A percentile compares a stretch with the other conserved stretches of the same genome.
Conservation (phyloP, 148 eudicot species). For the Limonium bicolor region DNA sequence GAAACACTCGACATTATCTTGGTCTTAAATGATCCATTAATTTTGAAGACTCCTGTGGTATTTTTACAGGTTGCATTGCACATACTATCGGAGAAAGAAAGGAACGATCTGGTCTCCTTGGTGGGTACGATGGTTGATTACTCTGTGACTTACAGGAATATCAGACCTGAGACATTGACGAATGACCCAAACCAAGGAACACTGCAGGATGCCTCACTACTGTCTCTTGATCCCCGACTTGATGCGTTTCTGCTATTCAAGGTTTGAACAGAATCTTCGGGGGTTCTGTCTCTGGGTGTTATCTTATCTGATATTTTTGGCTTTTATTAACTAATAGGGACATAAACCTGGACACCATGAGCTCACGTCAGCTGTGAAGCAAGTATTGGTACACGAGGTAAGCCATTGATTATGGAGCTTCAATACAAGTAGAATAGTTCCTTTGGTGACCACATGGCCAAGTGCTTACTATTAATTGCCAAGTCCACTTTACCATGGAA, state of each 20-base stretch:
- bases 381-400: conserved; percentile 85
- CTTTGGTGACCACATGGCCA: too few species aligned
- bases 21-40: not conserved
- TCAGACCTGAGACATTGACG: conserved; percentile 31
- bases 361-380: conserved; percentile 73
- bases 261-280: conserved; percentile 21
- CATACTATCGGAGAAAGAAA: conserved; percentile 69
- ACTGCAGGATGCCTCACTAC: conserved; percentile 28
- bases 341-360: conserved; percentile 40
- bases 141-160: conserved; percentile 52
- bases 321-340: conserved; percentile 31
- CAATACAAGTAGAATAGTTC: too few species aligned
- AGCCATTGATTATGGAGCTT: conserved; percentile 9
- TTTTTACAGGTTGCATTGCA: conserved; percentile 70
- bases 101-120: conserved; percentile 39
- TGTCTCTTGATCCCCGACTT: conserved; percentile 78
- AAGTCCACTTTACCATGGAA: too few species aligned
- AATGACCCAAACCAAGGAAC: conserved; percentile 25
- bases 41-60: not conserved
- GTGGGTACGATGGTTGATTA: conserved; percentile 75
- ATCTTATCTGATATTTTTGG: conserved; percentile 4
- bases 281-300: conserved; percentile 1
- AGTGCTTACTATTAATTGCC: too few species aligned
- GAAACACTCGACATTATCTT: too few species aligned
- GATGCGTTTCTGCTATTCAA: conserved; percentile 43